Conservation (phyloP, 2,329 filamentous ascomycete genomes). For the Basipetospora chlamydospora region DNA sequence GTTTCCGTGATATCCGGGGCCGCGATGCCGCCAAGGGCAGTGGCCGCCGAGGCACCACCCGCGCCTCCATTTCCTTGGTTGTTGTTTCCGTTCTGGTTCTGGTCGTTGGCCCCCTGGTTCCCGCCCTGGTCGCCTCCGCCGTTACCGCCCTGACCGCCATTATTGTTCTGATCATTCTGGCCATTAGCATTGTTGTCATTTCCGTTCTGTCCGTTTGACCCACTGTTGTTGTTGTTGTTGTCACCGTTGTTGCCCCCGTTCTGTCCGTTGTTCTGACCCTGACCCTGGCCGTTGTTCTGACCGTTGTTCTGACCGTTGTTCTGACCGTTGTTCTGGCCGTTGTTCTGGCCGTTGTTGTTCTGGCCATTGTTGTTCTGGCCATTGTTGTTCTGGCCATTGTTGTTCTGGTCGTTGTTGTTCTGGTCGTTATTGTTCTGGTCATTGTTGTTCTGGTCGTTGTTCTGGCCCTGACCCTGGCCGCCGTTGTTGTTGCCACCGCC, state of each 20-base stretch:
- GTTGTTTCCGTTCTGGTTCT: conserved; percentile 9
- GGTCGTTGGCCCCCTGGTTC: conserved; percentile 6
- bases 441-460: conserved; percentile 9
- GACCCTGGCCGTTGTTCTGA: conserved; percentile 1
- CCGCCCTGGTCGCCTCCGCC: conserved; percentile 6
- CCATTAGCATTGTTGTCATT: conserved; percentile 6
- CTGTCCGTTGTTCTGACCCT: conserved; percentile 6
- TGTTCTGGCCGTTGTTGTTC: conserved; percentile 6
- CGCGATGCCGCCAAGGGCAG: conserved; percentile 33
- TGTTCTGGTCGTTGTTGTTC: conserved; percentile 10
- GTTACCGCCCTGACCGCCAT: conserved; percentile 6
- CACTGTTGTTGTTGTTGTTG: conserved; percentile 5
- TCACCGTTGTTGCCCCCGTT: conserved; percentile 7
- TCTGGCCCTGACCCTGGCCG: not conserved
- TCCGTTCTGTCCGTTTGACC: conserved; percentile 7
- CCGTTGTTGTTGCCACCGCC: conserved; percentile 12
- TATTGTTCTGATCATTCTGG: conserved; percentile 8
- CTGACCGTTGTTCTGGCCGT: conserved; percentile 6
- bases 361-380: conserved; percentile 8
- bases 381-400: conserved; percentile 8
- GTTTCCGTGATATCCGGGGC: conserved; percentile 35
- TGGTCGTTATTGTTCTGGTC: conserved; percentile 9
- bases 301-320: conserved; percentile 6
- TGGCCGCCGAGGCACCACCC: conserved; percentile 15
- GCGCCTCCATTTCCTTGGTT: conserved; percentile 8